Evolutionary conservation across 768 basidiomycete species (phyloP).

Genomic region (Suillus subalutaceus): DNA sequence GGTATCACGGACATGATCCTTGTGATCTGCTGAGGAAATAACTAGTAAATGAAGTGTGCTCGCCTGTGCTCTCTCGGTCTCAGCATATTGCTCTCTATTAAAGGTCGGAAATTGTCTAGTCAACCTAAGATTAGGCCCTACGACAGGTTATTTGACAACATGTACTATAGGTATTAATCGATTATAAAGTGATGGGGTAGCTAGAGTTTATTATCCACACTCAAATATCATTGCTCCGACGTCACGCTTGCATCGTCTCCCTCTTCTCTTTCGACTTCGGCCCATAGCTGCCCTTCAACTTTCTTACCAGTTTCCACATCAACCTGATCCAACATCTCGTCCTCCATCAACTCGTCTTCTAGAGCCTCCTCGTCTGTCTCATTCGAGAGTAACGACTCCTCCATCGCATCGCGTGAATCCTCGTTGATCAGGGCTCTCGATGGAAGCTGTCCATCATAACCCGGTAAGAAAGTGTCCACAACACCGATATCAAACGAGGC

Average conservation of each 20-base stretch:
- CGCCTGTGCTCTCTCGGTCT: too few species aligned
- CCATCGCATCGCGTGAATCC: constrained; percentile 23
- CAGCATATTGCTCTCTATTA: too few species aligned
- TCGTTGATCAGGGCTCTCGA: constrained; percentile 19
- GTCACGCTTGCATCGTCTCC: not conserved
- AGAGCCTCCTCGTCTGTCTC: constrained; percentile 42
- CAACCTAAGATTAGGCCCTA: too few species aligned
- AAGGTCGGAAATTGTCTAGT: too few species aligned
- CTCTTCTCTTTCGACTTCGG: constrained; percentile 31
- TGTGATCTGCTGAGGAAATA: too few species aligned
- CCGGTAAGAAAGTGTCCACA: constrained; percentile 18
- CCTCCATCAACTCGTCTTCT: constrained; percentile 44
- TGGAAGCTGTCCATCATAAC: constrained; percentile 28
- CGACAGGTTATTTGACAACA: too few species aligned
- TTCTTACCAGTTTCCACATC: constrained; percentile 36
- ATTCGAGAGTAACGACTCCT: constrained; percentile 32
- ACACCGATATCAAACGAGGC: constrained; percentile 16
- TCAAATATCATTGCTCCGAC: not conserved
- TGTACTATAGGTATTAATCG: not conserved
- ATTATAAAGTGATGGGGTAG: not conserved
- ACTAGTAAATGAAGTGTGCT: too few species aligned
- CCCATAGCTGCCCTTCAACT: constrained; percentile 50
- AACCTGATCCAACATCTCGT: constrained; percentile 41
- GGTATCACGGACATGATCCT: too few species aligned
- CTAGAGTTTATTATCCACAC: not conserved